phyloP scores from a whole-genome alignment of 495 filamentous ascomycete genomes.

The Talaromyces nanjingensis region DNA sequence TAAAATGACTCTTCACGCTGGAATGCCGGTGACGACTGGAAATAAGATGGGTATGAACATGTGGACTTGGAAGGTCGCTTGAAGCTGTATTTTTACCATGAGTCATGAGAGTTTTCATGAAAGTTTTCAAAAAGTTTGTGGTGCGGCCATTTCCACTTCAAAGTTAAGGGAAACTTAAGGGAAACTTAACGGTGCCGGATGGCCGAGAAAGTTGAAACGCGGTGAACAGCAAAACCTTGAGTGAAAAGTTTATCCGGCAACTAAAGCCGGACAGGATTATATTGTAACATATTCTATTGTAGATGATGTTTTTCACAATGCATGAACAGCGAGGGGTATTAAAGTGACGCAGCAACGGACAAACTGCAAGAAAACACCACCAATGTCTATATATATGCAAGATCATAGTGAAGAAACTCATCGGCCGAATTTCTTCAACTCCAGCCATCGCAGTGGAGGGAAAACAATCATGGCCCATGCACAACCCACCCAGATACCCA shows the following conservation, averaged over 20 bases:
- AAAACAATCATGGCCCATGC: slow-evolving; percentile 39
- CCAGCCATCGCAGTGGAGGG: slow-evolving; percentile 38
- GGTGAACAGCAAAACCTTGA: neutral
- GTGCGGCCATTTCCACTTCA: no score
- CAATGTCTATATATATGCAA: neutral
- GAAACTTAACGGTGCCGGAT: neutral
- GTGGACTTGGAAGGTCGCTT: slow-evolving; percentile 42
- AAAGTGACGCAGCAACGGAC: neutral
- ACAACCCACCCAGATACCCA: slow-evolving; percentile 43
- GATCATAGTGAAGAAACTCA: neutral
- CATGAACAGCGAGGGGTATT: neutral
- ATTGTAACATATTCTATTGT: neutral
- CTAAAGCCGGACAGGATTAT: neutral
- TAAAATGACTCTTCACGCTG: slow-evolving; percentile 62
- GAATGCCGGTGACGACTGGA: slow-evolving; percentile 58
- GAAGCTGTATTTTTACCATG: neutral
- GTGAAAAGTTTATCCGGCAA: neutral
- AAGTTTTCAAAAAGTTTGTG: neutral
- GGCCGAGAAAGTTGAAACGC: no score
- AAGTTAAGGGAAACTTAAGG: no score
- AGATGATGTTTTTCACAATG: neutral
- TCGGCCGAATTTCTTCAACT: slow-evolving; percentile 30
- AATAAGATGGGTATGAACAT: slow-evolving; percentile 79
- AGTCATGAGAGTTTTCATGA: neutral
- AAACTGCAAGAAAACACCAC: neutral